Evolutionary conservation across 1,284 basidiomycete genomes (phyloP).

Genomic region (Marasmius sp.): DNA sequence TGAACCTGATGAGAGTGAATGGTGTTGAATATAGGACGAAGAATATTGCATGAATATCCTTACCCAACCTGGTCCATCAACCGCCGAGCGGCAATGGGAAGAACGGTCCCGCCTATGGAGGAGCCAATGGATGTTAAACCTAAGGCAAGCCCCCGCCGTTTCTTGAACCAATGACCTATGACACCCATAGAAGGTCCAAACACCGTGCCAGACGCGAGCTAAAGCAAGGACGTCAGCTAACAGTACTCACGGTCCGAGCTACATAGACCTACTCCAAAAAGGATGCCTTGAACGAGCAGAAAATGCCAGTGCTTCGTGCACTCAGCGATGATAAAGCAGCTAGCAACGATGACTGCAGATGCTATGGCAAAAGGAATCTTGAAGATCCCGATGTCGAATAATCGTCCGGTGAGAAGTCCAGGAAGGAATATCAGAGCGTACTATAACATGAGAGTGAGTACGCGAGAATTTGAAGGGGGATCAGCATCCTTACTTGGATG

Average conservation of each 20-base stretch:
- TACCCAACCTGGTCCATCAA: conserved; percentile 41
- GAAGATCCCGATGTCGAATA: conserved; percentile 55
- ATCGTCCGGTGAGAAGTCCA: conserved; percentile 47
- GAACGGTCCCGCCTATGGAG: conserved; percentile 45
- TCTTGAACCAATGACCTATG: conserved; percentile 51
- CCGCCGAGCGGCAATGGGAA: conserved; percentile 45
- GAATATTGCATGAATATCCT: conserved; percentile 12
- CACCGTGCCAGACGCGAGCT: conserved; percentile 11
- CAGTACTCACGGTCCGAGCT: neutral
- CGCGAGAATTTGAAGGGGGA: neutral
- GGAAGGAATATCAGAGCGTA: conserved; percentile 51
- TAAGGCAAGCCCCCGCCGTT: conserved; percentile 39
- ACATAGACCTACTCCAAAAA: conserved; percentile 34
- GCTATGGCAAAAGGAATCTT: conserved; percentile 36
- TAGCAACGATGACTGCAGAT: conserved; percentile 40
- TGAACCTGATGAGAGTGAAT: conserved; percentile 33
- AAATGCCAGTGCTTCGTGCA: conserved; percentile 53
- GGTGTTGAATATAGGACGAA: neutral
- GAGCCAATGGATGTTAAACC: conserved; percentile 42
- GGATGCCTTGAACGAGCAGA: conserved; percentile 46
- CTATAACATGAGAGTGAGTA: conserved; percentile 16
- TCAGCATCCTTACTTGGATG: conserved; percentile 21
- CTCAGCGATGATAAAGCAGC: conserved; percentile 47
- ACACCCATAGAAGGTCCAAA: conserved; percentile 31
- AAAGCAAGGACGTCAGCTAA: neutral